These are phyloP conservation scores for Dissoconium aciculare DNA, from an alignment of 2,329 filamentous ascomycete genomes.

Conservation along the genomic window DNA sequence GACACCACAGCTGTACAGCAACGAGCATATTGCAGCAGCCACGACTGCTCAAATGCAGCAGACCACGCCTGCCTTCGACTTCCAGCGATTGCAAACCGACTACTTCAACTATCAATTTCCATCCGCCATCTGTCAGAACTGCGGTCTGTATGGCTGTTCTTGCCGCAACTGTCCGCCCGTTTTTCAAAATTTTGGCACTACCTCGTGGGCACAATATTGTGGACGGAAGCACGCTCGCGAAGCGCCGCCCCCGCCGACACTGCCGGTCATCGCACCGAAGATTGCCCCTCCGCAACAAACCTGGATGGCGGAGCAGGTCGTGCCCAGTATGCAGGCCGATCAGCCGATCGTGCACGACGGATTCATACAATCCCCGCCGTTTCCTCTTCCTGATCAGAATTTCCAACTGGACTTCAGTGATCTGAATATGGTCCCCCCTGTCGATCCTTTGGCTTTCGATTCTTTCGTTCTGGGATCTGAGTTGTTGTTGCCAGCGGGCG, in stretches of 20 bases:
- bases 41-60: slow-evolving; percentile 5
- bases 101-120: slow-evolving; percentile 21
- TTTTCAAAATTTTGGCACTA: slow-evolving; percentile 19
- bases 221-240: slow-evolving; percentile 21
- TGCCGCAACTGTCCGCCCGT: slow-evolving; percentile 21
- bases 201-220: slow-evolving; percentile 23
- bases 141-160: slow-evolving; percentile 21
- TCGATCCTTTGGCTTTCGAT: slow-evolving; percentile 4
- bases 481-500: slow-evolving; percentile 7
- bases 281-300: slow-evolving; percentile 8
- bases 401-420: slow-evolving; percentile 4
- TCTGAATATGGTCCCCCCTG: slow-evolving; percentile 4
- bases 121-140: slow-evolving; percentile 22
- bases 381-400: slow-evolving; percentile 1
- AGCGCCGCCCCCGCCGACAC: slow-evolving; percentile 10
- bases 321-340: background rate
- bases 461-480: slow-evolving; percentile 7
- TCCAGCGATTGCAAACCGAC: slow-evolving; percentile 15
- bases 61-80: slow-evolving; percentile 13
- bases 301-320: slow-evolving; percentile 4
- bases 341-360: slow-evolving; percentile 1
- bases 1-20: slow-evolving; percentile 2
- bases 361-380: background rate
- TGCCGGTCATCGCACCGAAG: slow-evolving; percentile 6
- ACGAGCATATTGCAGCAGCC: slow-evolving; percentile 3